Percentiles rank a stretch among this genome's conserved stretches.
phyloP scores from a whole-genome alignment of 164 flowering plant genomes.

The Dillenia suffruticosa region DNA sequence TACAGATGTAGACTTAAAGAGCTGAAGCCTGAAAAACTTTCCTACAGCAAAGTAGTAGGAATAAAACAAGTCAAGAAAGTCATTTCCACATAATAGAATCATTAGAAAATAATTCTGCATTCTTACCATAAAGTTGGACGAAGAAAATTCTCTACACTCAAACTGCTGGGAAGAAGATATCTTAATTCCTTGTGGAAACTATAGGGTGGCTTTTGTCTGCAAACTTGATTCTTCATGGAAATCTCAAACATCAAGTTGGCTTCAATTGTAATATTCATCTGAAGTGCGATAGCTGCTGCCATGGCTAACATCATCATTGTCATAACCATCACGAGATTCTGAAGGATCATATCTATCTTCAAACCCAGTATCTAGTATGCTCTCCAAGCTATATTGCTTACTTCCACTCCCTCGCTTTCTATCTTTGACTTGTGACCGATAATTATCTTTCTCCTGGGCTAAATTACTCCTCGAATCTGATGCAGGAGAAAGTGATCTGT shows the following conservation, averaged over 20 bases:
- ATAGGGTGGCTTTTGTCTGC: constrained; percentile 2
- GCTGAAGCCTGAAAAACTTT: constrained; percentile 55
- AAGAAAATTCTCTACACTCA: constrained; percentile 18
- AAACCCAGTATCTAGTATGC: constrained; percentile 22
- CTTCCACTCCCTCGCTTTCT: constrained; percentile 17
- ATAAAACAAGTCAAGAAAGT: constrained; percentile 27
- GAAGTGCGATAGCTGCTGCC: constrained; percentile 15
- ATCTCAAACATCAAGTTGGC: constrained; percentile 1
- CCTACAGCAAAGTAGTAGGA: constrained; percentile 56
- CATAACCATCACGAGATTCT: constrained; percentile 23
- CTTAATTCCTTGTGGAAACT: constrained; percentile 6
- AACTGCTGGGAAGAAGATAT: constrained; percentile 7
- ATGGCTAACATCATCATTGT: constrained; percentile 20
- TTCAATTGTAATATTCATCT: constrained; percentile 5
- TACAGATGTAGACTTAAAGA: constrained; percentile 46
- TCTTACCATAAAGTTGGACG: constrained; percentile 2
- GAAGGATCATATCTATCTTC: constrained; percentile 90
- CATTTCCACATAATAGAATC: constrained; percentile 9
- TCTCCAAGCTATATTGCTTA: constrained; percentile 17
- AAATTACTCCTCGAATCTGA: constrained; percentile 13
- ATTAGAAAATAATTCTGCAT: no score
- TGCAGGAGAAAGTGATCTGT: constrained; percentile 23
- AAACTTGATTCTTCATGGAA: constrained; percentile 1
- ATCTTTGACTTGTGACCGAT: constrained; percentile 20
- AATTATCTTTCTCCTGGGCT: constrained; percentile 17